phyloP scores from a whole-genome alignment of 441 rosid species.

The Euphorbia celastroides region DNA sequence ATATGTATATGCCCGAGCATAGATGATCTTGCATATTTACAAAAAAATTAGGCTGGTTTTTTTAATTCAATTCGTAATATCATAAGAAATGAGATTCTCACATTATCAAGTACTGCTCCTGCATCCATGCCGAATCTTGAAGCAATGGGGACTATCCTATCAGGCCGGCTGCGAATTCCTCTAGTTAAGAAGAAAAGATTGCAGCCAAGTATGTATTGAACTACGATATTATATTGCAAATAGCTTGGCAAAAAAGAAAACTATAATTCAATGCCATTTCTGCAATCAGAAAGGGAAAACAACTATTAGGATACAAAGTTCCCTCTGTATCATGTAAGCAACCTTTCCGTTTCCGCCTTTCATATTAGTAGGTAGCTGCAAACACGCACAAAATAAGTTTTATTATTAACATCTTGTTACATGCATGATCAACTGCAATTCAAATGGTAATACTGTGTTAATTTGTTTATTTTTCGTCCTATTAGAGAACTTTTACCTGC shows the following conservation, averaged over 20 bases:
- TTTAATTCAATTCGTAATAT: constrained; percentile 7
- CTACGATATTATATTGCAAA: not conserved
- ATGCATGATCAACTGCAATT: not conserved
- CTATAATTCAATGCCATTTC: not conserved
- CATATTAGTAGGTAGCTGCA: constrained; percentile 87
- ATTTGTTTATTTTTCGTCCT: not conserved
- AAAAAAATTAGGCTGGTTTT: constrained; percentile 1
- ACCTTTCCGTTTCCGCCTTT: constrained; percentile 94
- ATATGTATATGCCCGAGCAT: constrained; percentile 81
- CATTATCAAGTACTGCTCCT: constrained; percentile 93
- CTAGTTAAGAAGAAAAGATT: constrained; percentile 29
- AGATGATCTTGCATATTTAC: constrained; percentile 62
- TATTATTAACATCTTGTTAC: not conserved
- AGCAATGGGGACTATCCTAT: constrained; percentile 77
- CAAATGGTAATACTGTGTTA: not conserved
- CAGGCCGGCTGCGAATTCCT: constrained; percentile 57
- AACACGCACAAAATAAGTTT: constrained; percentile 14
- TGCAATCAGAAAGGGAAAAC: constrained; percentile 11
- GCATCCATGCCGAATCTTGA: constrained; percentile 98
- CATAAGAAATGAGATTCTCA: constrained; percentile 25
- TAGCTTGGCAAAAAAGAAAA: not conserved
- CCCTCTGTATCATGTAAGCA: constrained; percentile 84
- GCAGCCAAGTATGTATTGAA: not conserved
- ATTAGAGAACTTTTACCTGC: not conserved
- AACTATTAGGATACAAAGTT: constrained; percentile 65